Evolutionary conservation across 1,284 basidiomycete species (phyloP), one percentile per base, ranked within the genome.

Genomic region (Trichosporon faecale): DNA sequence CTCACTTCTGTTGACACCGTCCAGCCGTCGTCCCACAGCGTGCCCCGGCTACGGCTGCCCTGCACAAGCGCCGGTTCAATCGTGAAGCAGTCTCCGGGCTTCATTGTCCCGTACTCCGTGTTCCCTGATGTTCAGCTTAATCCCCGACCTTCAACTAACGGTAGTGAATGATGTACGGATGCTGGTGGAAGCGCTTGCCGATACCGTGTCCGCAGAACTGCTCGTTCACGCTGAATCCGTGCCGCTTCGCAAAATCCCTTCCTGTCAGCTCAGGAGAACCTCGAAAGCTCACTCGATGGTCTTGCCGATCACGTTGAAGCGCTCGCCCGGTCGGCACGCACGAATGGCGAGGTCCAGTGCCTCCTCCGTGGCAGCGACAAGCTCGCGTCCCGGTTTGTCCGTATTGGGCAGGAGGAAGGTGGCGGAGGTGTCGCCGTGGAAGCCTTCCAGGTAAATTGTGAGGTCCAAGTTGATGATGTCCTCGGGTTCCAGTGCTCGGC

Each of bases 11-110:
- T 93, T 0, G 91, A 90, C 40, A 90, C 89, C 2, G 92, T 94
- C 93, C 93, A 95, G 33, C 91, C 92, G 78, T 95, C 93, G 2
- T 91, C 91, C 80, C 91, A 94, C 70, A 92, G 87, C 87, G 89
- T 90, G 0, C 88, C 88, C 21, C 84, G 81, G 0, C 91, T 86
- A 68, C 91, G 85, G 1, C 81, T 82, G 4, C 93, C 93, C 83
- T 93, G 90, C 4, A 94, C 86, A 27, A 95, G 85, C 60, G 87
- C 87, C 4, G 93, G 93, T 89, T 94, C 93, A 65, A 95, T 93
- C 0, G 93, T 95, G 77, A 95, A 95, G 78, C 91, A 93, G 80
- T 95, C 89, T 0, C 93, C 93, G 0, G 90, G 90, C 64, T 83
- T 78, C 93, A 95, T 95, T 16, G 86, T 77, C 0, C 89, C 92